Base-by-base conservation (phyloP, 495 filamentous ascomycete species). In the Achaetomiella virescens region DNA sequence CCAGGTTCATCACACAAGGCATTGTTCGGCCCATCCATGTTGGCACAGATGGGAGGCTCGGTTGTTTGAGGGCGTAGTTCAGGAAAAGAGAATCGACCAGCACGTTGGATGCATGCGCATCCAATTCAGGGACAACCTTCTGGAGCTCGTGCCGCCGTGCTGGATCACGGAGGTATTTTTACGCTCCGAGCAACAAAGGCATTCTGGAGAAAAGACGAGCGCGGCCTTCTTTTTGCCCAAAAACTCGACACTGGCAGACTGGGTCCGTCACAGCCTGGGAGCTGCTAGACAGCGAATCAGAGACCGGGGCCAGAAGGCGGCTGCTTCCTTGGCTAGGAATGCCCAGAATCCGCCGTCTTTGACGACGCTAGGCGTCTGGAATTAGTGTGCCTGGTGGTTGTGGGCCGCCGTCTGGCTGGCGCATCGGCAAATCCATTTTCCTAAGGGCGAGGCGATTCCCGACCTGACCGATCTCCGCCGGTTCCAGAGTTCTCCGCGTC, bases 371-470 rank as follows among this genome's bases (percentile, higher is more conserved):
- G 33, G 47, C 48, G 15, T 11, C 48, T 41, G 33, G 46, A n/a
- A n/a, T n/a, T n/a, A n/a, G n/a, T n/a, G n/a, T n/a, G n/a, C 42
- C 21, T 45, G 42, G 15, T 46, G 43, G 45, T 14, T 4, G 33
- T 11, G 18, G 48, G 37, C 24, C 49, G 36, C 24, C 11, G 27
- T 44, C 50, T 11, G 50, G 38, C 17, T 49, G 37, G 17, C 25
- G 11, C 40, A 25, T 27, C 64, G 64, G 64, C 59, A 62, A 58
- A 66, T 66, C 50, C 58, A 66, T 66, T 64, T 66, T 62, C 64
- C 64, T 53, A 52, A 6, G 25, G 2, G 38, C 31, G 25, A 29
- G 15, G 10, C 9, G 48, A 47, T 40, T 51, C 54, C 54, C 54
- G 49, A 37, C 15, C 15, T 24, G 36, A 31, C 18, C 18, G 44